Evolutionary conservation across 2,329 filamentous ascomycete genomes (phyloP).

Genomic region (Eutypella sp.): DNA sequence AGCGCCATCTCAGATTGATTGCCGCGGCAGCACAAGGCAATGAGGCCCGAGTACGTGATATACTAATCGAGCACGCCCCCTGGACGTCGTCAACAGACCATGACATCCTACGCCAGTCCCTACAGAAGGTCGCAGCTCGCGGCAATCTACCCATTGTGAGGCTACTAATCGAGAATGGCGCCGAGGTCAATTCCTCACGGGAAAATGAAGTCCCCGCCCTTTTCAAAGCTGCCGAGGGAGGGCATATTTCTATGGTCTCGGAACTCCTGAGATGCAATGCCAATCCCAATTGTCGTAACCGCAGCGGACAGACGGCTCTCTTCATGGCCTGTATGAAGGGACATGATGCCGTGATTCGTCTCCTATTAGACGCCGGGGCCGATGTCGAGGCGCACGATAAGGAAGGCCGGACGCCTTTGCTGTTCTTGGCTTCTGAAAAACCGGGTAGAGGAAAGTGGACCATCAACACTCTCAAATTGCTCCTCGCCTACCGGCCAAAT

Average conservation of each 20-base stretch:
- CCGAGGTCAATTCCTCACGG: conserved; percentile 29
- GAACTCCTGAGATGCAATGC: conserved; percentile 29
- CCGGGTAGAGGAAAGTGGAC: conserved; percentile 27
- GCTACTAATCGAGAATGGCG: conserved; percentile 33
- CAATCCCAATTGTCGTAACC: conserved; percentile 28
- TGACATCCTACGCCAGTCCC: conserved; percentile 31
- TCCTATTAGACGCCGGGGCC: conserved; percentile 28
- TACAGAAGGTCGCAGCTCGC: conserved; percentile 33
- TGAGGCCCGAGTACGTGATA: conserved; percentile 31
- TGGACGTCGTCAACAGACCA: conserved; percentile 30
- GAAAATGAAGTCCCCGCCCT: conserved; percentile 32
- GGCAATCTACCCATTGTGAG: conserved; percentile 30
- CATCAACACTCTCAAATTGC: conserved; percentile 37
- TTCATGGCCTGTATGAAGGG: conserved; percentile 31
- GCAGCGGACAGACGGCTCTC: conserved; percentile 31
- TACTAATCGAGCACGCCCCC: conserved; percentile 28
- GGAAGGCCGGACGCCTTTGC: conserved; percentile 31
- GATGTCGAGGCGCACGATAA: conserved; percentile 29
- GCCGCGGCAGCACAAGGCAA: conserved; percentile 33
- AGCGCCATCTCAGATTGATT: conserved; percentile 32
- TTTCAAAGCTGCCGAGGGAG: conserved; percentile 33
- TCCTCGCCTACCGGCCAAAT: conserved; percentile 30
- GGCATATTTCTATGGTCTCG: conserved; percentile 28
- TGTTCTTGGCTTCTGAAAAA: conserved; percentile 33
- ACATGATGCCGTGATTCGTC: conserved; percentile 26